phyloP scores from a whole-genome alignment of 75 land plant genomes.

The Chamaecyparis obtusa region DNA sequence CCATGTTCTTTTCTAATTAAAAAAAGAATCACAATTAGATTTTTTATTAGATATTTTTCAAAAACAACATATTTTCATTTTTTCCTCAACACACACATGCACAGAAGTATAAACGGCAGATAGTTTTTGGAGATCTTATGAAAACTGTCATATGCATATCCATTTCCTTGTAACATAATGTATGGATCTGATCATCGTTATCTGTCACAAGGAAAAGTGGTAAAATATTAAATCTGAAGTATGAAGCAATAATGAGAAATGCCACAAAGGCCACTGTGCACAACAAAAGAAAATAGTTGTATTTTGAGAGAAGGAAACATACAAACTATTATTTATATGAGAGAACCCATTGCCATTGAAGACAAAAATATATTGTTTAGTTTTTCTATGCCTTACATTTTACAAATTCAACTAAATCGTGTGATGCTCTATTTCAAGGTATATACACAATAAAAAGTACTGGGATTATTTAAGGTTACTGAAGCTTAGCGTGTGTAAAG shows the following conservation, averaged over 20 bases:
- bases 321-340: not conserved
- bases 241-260: not conserved
- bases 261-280: not conserved
- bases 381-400: not conserved
- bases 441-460: not conserved
- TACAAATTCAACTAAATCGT: not conserved
- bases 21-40: not conserved
- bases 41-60: not conserved
- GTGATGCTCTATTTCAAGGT: not conserved
- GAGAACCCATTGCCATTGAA: not conserved
- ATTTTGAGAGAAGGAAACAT: not conserved
- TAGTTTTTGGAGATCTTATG: not conserved
- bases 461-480: not conserved
- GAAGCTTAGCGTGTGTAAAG: no score
- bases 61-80: not conserved
- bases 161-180: not conserved
- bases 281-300: not conserved
- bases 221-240: not conserved
- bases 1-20: not conserved
- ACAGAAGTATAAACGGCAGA: not conserved
- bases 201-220: not conserved
- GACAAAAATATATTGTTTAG: not conserved
- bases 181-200: not conserved
- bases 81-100: not conserved
- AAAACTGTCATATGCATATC: not conserved